Conservation (phyloP, 495 filamentous ascomycete species). For the Hypoxylon subgilvum region DNA sequence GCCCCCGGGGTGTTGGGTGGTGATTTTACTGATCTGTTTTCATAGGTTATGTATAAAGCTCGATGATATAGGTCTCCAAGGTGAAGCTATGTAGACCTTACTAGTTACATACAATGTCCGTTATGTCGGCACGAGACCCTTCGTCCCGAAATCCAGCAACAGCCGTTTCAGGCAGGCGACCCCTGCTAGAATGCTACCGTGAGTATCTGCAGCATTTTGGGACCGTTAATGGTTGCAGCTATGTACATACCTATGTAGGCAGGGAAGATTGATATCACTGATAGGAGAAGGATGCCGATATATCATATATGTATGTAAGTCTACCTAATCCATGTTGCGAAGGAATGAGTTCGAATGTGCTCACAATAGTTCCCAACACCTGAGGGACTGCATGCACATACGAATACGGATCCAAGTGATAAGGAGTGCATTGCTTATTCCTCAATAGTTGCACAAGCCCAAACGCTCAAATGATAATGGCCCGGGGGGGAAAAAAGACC, state of each 20-base stretch:
- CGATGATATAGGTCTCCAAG: slow-evolving; percentile 16
- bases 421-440: slow-evolving; percentile 1
- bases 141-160: slow-evolving; percentile 20
- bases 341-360: slow-evolving; percentile 4
- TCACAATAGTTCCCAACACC: background rate
- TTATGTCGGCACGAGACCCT: slow-evolving; percentile 2
- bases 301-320: background rate
- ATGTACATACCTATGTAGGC: slow-evolving; percentile 4
- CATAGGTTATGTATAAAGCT: too few relatives aligned
- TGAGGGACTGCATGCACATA: slow-evolving; percentile 6
- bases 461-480: too few relatives aligned
- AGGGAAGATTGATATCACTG: background rate
- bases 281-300: slow-evolving; percentile 4
- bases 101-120: slow-evolving; percentile 5
- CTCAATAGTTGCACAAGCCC: slow-evolving; percentile 11
- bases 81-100: slow-evolving; percentile 5
- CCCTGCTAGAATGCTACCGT: slow-evolving; percentile 19
- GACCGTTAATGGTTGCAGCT: slow-evolving; percentile 2
- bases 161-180: slow-evolving; percentile 20
- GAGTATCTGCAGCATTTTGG: slow-evolving; percentile 3
- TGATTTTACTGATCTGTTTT: slow-evolving; percentile 1
- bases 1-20: slow-evolving; percentile 6
- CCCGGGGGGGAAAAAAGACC: slow-evolving; percentile 15
- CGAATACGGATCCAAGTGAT: slow-evolving; percentile 12
- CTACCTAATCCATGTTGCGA: slow-evolving; percentile 3